Evolutionary conservation across 1,139 yeast species (phyloP), one percentile per base, ranked within the genome.

Genomic region (Yarrowia galli): DNA sequence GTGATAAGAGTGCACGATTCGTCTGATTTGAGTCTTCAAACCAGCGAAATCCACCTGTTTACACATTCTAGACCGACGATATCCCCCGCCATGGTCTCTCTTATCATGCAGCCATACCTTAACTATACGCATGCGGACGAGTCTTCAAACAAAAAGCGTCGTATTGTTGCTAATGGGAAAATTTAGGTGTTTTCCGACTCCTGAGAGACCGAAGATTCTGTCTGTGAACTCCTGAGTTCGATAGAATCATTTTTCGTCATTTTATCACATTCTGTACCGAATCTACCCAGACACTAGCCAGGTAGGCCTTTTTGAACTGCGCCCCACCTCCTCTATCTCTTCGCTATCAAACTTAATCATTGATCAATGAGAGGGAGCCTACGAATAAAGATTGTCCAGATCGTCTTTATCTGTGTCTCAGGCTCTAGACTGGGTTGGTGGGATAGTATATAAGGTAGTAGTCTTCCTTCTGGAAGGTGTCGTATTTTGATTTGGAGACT

Each of bases 31-130:
- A 5, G 32, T 45, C 10, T 45, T 45, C 8, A 16, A 20, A 20
- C 1, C 3, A 8, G 10, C 22, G 15, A 18, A 18, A n/a, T n/a
- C 16, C 9, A 1, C 3, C 43, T 1, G 3, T n/a, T 5, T 42
- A 10, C 9, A 13, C 45, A 10, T 42, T 42, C 18, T 12, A 12
- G 7, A 20, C 23, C 22, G 16, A 3, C 45, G 13, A 2, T 8
- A 10, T n/a, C 43, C 43, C n/a, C 43, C 43, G n/a, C 43, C 43
- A 40, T 42, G 46, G 15, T n/a, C 23, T 32, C 56, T 28, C 32
- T 51, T 51, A 51, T 51, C 58, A 51, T 51, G 58, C 58, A 51
- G 58, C 42, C 58, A 42, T 9, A 51, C 58, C 20, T 13, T 35
- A 51, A 51, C 51, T 25, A 16, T 46, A 46, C n/a, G 51, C 35